These are phyloP conservation scores for Solanum pennellii DNA, from an alignment of 257 asterid genomes.

Conservation along the genomic window DNA sequence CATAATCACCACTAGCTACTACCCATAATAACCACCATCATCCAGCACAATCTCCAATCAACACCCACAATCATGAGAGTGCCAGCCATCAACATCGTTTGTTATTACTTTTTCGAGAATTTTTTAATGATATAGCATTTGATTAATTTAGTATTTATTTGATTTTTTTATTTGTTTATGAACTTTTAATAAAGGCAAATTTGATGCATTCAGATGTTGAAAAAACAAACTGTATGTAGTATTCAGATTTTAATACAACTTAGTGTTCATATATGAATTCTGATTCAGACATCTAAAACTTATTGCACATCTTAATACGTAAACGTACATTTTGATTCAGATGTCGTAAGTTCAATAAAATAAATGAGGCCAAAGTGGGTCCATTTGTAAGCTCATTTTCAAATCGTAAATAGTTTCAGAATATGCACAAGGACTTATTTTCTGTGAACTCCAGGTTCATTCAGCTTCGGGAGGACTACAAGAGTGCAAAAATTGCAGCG, in stretches of 20 bases:
- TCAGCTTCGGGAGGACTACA: slow-evolving; percentile 93
- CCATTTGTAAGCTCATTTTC: neutral
- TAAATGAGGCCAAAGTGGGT: neutral
- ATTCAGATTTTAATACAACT: neutral
- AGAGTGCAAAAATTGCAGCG: slow-evolving; percentile 91
- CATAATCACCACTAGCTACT: neutral
- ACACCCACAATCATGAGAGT: neutral
- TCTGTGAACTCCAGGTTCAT: slow-evolving; percentile 73
- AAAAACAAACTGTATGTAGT: neutral
- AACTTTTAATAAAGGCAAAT: neutral
- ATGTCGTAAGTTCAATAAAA: neutral
- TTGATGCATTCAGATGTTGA: neutral
- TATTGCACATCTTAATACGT: neutral
- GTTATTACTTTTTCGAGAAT: neutral
- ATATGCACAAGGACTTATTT: neutral
- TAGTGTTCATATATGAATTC: neutral
- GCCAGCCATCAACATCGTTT: neutral
- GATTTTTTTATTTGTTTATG: neutral
- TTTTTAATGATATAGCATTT: neutral
- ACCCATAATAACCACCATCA: neutral
- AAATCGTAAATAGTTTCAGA: neutral
- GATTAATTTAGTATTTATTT: neutral
- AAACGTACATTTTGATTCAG: neutral
- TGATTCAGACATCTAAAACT: neutral
- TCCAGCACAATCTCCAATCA: neutral